These are phyloP conservation scores for Mycena sanguinolenta DNA, from an alignment of 768 basidiomycete genomes.

Conservation along the genomic window DNA sequence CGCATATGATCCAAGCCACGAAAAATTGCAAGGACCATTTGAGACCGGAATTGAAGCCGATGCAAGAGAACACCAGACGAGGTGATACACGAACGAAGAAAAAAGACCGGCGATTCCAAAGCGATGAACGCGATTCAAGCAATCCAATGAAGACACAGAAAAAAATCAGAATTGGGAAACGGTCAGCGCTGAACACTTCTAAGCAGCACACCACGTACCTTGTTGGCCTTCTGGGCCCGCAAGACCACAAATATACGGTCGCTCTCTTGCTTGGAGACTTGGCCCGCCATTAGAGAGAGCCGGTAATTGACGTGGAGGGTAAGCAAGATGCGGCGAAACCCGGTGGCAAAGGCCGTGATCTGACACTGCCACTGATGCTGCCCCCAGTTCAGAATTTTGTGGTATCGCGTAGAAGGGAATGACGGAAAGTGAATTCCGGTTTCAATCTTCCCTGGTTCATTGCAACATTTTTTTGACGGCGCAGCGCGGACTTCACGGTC, in stretches of 20 bases:
- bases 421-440: too few species aligned
- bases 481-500: too few species aligned
- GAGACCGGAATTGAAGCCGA: not conserved
- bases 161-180: not conserved
- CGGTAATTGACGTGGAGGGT: slow-evolving; percentile 21
- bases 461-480: too few species aligned
- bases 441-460: too few species aligned
- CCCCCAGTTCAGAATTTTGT: too few species aligned
- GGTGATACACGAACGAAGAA: not conserved
- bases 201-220: slow-evolving; percentile 56
- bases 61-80: not conserved
- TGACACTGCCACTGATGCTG: slow-evolving; percentile 3
- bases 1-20: not conserved
- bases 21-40: not conserved
- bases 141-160: slow-evolving; percentile 10
- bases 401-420: too few species aligned
- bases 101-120: not conserved
- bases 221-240: slow-evolving; percentile 90
- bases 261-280: slow-evolving; percentile 86
- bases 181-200: not conserved
- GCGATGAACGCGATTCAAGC: not conserved
- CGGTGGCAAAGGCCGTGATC: slow-evolving; percentile 4
- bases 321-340: slow-evolving; percentile 13
- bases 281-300: slow-evolving; percentile 66
- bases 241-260: slow-evolving; percentile 88